A percentile compares a stretch with the other conserved stretches of the same genome.
Conservation (phyloP, 257 asterid genomes). For the Striga asiatica region DNA sequence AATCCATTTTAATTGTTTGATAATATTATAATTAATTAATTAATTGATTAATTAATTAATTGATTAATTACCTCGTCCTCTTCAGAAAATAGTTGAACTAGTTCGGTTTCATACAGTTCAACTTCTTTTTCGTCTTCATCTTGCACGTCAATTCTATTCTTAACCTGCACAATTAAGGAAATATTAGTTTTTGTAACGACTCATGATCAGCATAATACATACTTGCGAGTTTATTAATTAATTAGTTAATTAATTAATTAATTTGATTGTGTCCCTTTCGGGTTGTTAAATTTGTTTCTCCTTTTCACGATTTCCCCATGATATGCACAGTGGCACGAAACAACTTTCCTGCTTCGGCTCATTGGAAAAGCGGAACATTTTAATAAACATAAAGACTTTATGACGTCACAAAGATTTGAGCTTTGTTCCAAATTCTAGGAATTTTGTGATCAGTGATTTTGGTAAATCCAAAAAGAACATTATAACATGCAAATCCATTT, state of each 20-base stretch:
- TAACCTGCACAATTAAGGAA: slow-evolving; percentile 44
- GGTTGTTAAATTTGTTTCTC: slow-evolving; percentile 36
- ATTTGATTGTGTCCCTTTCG: slow-evolving; percentile 15
- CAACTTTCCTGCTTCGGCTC: slow-evolving; percentile 24
- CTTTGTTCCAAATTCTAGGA: not conserved
- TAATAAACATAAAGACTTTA: slow-evolving; percentile 3
- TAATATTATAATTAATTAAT: not conserved
- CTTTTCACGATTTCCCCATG: slow-evolving; percentile 43
- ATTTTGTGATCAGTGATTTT: not conserved
- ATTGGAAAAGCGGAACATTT: not conserved
- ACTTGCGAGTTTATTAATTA: too few species aligned
- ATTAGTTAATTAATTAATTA: too few species aligned
- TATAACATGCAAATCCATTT: too few species aligned
- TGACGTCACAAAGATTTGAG: slow-evolving; percentile 9
- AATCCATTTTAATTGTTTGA: too few species aligned
- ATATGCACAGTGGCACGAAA: slow-evolving; percentile 14
- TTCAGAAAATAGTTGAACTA: slow-evolving; percentile 59
- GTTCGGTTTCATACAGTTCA: slow-evolving; percentile 58
- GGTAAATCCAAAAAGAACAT: too few species aligned
- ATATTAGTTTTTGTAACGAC: too few species aligned
- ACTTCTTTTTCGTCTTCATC: slow-evolving; percentile 39
- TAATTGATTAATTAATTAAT: not conserved
- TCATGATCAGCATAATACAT: not conserved
- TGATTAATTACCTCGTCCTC: slow-evolving; percentile 67
- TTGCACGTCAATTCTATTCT: slow-evolving; percentile 26